phyloP scores from a whole-genome alignment of 2,329 filamentous ascomycete genomes.

The Bipolaris zeicola region DNA sequence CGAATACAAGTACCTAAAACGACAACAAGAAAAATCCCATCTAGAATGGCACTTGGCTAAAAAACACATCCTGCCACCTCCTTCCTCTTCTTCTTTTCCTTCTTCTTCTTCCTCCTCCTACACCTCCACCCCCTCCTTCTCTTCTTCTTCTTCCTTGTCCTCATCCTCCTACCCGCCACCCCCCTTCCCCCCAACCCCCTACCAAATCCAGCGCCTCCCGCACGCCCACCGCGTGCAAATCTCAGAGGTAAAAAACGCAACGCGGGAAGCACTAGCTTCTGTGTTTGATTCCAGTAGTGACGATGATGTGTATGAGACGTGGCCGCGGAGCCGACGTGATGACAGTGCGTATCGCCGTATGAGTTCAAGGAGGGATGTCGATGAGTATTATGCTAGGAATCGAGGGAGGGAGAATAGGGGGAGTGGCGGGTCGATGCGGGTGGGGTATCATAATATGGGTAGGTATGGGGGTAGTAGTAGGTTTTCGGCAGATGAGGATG shows the following conservation, averaged over 20 bases:
- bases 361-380: too few species aligned
- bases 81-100: too few species aligned
- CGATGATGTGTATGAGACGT: too few species aligned
- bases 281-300: background rate
- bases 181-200: constrained; percentile 2
- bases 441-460: too few species aligned
- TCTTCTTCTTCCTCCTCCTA: background rate
- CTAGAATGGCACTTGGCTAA: constrained; percentile 11
- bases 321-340: too few species aligned
- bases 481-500: background rate
- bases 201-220: background rate
- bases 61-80: background rate
- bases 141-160: background rate
- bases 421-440: too few species aligned
- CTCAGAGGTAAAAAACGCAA: constrained; percentile 19
- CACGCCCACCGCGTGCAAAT: constrained; percentile 6
- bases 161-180: background rate
- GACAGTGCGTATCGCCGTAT: too few species aligned
- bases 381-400: too few species aligned
- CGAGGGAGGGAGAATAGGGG: too few species aligned
- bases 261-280: constrained; percentile 14
- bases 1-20: constrained; percentile 10
- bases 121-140: background rate
- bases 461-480: too few species aligned
- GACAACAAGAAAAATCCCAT: constrained; percentile 5